Evolutionary conservation across 2,329 filamentous ascomycete genomes (phyloP).

Genomic region (Talaromyces sp.): DNA sequence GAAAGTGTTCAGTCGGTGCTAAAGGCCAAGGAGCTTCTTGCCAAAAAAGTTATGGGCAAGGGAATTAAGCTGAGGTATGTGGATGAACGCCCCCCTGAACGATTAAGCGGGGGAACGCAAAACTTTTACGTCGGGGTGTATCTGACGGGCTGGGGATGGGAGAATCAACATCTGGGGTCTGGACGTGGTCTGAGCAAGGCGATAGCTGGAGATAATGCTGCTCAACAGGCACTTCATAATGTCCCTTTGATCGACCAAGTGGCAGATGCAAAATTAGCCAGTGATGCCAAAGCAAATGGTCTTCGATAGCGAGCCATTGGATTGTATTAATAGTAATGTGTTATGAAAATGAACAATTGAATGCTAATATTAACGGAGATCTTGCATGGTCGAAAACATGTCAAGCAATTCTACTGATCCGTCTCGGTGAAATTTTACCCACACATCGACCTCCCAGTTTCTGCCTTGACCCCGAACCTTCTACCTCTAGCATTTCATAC

Average conservation of each 20-base stretch:
- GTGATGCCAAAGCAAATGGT: constrained; percentile 2
- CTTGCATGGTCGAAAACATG: no score
- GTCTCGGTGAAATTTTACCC: no score
- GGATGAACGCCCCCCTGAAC: constrained; percentile 32
- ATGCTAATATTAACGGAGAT: not conserved
- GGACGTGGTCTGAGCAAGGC: constrained; percentile 40
- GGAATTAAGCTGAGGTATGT: constrained; percentile 58
- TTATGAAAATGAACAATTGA: not conserved
- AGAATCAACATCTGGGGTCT: constrained; percentile 39
- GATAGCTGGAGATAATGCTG: constrained; percentile 42
- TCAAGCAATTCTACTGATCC: no score
- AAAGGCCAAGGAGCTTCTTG: constrained; percentile 50
- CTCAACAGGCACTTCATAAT: constrained; percentile 35
- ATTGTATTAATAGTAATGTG: not conserved
- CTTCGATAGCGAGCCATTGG: not conserved
- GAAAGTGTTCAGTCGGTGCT: constrained; percentile 22
- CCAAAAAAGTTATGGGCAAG: constrained; percentile 49
- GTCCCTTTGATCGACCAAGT: constrained; percentile 35
- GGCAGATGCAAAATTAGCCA: constrained; percentile 25
- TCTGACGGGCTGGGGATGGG: constrained; percentile 44
- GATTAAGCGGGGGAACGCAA: constrained; percentile 31
- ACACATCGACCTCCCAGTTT: no score
- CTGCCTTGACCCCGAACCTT: no score
- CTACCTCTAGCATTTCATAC: no score
- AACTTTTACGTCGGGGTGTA: constrained; percentile 43